Evolutionary conservation across 257 asterid species (phyloP).

Genomic region (Solanum virginianum): DNA sequence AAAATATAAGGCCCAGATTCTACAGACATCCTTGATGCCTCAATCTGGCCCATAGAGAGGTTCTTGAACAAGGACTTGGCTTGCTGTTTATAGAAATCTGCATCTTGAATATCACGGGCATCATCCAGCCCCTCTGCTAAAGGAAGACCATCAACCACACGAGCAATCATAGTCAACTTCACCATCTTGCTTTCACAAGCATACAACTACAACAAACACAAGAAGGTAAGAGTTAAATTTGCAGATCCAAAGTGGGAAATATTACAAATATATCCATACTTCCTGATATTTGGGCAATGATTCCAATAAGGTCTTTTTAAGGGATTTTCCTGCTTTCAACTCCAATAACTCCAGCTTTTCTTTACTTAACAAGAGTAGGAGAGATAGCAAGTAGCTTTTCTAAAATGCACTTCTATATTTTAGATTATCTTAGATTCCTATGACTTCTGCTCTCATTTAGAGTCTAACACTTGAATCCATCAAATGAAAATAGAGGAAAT

Average conservation of each 20-base stretch:
- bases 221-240: background rate
- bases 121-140: conserved; percentile 93
- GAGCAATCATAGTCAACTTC: conserved; percentile 93
- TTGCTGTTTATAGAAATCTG: conserved; percentile 82
- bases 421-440: background rate
- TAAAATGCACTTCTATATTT: background rate
- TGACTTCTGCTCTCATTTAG: background rate
- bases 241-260: background rate
- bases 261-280: background rate
- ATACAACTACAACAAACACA: background rate
- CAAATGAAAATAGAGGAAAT: background rate
- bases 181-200: conserved; percentile 51
- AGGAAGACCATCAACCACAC: conserved; percentile 94
- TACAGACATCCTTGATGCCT: conserved; percentile 86
- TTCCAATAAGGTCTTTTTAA: background rate
- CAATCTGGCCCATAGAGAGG: conserved; percentile 76
- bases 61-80: conserved; percentile 80
- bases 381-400: background rate
- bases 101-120: conserved; percentile 79
- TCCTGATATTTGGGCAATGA: background rate
- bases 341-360: background rate
- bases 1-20: conserved; percentile 89
- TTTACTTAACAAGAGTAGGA: background rate
- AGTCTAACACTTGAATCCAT: background rate
- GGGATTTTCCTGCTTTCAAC: background rate